Evolutionary conservation across 2,329 filamentous ascomycete species (phyloP), one percentile per base, ranked within the genome.

Genomic region (Aspergillus fumigatiaffinis): DNA sequence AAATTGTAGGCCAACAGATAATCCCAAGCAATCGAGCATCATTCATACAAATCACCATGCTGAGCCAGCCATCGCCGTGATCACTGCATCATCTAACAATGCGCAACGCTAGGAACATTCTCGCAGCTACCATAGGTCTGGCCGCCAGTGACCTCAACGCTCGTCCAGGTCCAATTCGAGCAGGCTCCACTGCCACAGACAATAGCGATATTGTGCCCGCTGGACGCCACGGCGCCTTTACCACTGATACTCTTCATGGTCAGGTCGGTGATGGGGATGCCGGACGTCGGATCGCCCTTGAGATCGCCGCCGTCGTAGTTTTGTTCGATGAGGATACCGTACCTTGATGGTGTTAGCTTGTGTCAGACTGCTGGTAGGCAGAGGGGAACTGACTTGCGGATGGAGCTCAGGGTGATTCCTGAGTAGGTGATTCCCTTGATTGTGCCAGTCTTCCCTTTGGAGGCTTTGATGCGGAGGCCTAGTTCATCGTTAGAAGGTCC

Each of bases 401-500:
- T 84, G 44, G 69, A 68, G 35, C 71, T 76, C 1, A 85, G 73
- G 1, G 74, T 79, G 68, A 86, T 85, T 55, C 76, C 72, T 47
- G 72, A 72, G 73, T 83, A 86, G 1, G 78, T 83, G 28, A 86
- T 72, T 51, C 75, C 76, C 23, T 68, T 72, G 57, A 87, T 80
- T 3, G 76, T 74, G 48, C 84, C 84, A 1, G 79, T 84, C 3
- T 76, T 77, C 49, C 73, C 79, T 46, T 72, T 79, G 29, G 81
- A 77, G 12, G 81, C 82, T 76, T 87, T 87, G 64, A 69, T 66
- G 32, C 63, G 65, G 32, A 63, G 17, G 3, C 32, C 32, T 38
- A 14, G 2, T 6, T 7, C 14, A 17, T 38, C 7, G 3, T 38
- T 38, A 38, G 32, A 17, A 17, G 32, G 5, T 38, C 17, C 14